Conservation (phyloP, 2,329 filamentous ascomycete species). For the Huntiella decipiens region DNA sequence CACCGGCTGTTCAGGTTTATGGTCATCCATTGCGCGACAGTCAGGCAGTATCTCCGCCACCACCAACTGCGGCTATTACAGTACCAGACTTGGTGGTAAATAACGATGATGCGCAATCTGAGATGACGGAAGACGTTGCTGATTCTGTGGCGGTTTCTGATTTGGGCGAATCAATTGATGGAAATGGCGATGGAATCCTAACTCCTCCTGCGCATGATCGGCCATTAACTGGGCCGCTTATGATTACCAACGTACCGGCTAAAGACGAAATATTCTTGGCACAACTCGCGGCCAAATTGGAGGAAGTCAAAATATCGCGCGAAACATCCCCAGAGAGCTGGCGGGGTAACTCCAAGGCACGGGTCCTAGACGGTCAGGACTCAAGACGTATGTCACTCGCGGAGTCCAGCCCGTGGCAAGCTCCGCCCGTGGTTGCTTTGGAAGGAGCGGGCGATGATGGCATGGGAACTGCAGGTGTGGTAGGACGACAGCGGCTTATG, state of each 20-base stretch:
- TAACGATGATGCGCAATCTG: not conserved
- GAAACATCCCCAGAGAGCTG: conserved; percentile 16
- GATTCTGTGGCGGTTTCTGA: too few relatives aligned
- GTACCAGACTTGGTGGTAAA: not conserved
- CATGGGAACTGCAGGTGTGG: not conserved
- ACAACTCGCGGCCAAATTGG: conserved; percentile 30
- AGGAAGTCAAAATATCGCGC: conserved; percentile 27
- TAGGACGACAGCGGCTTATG: not conserved
- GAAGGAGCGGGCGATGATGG: not conserved
- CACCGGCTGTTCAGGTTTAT: too few relatives aligned
- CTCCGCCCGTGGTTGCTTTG: not conserved
- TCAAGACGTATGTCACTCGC: not conserved
- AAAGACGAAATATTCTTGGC: conserved; percentile 36
- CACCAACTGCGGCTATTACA: not conserved
- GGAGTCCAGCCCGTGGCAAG: not conserved
- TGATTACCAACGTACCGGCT: conserved; percentile 35
- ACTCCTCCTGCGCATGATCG: conserved; percentile 26
- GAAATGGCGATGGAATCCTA: conserved; percentile 11
- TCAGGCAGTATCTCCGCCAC: not conserved
- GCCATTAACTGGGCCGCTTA: conserved; percentile 31
- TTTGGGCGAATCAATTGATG: not conserved
- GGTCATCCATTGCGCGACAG: not conserved
- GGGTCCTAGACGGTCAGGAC: conserved; percentile 1
- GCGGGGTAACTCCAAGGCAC: not conserved
- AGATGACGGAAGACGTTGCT: too few relatives aligned